These are phyloP conservation scores for Erodium trifolium DNA, from an alignment of 441 rosid genomes.

Conservation along the genomic window DNA sequence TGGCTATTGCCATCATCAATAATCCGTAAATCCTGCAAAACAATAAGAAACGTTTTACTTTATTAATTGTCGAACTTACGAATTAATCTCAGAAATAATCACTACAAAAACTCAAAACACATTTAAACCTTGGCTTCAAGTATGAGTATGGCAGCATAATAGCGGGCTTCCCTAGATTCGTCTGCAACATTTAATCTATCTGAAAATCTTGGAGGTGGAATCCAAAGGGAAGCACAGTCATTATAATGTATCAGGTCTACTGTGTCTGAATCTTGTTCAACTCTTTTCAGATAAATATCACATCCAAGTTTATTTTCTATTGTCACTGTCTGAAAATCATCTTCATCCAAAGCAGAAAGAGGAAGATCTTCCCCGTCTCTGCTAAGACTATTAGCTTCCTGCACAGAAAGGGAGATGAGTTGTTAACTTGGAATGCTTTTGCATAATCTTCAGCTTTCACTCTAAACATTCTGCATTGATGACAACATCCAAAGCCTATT, in stretches of 20 bases:
- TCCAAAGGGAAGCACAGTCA: constrained; percentile 59
- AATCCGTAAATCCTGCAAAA: constrained; percentile 71
- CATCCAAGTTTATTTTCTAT: constrained; percentile 90
- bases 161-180: constrained; percentile 71
- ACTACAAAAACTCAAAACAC: constrained; percentile 15
- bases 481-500: constrained; percentile 15
- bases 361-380: constrained; percentile 50
- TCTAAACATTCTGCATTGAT: constrained; percentile 5
- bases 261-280: constrained; percentile 51
- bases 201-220: constrained; percentile 94
- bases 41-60: constrained; percentile 5
- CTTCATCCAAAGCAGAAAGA: constrained; percentile 93
- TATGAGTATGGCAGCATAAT: constrained; percentile 68
- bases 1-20: constrained; percentile 91
- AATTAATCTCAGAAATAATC: constrained; percentile 7
- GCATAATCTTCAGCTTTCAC: constrained; percentile 9
- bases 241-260: constrained; percentile 56
- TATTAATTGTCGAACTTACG: neutral
- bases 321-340: constrained; percentile 76
- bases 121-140: constrained; percentile 79
- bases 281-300: constrained; percentile 72
- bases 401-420: constrained; percentile 25
- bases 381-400: constrained; percentile 48
- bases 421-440: neutral
- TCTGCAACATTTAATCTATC: constrained; percentile 78